Conservation (phyloP, 495 filamentous ascomycete species). For the Lasiosphaeriaceae sp. region DNA sequence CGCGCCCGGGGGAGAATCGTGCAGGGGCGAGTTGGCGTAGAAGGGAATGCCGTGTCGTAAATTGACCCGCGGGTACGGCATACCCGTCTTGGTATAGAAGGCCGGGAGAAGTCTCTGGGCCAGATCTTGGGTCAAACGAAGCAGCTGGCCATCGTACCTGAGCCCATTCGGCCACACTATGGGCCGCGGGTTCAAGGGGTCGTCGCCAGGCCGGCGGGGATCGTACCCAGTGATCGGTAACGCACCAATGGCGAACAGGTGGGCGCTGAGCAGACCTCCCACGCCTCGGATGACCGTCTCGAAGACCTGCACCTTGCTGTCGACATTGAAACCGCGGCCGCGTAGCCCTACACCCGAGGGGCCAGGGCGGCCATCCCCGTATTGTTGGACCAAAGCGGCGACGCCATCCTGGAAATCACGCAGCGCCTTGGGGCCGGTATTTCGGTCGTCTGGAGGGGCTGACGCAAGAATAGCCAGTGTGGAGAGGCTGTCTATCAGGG, state of each 20-base stretch:
- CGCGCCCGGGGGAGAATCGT: constrained; percentile 34
- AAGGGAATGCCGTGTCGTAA: constrained; percentile 88
- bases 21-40: constrained; percentile 75
- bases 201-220: constrained; percentile 36
- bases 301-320: constrained; percentile 97
- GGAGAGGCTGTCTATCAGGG: constrained; percentile 89
- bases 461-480: constrained; percentile 90
- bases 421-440: constrained; percentile 57
- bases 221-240: constrained; percentile 77
- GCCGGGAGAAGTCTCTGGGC: constrained; percentile 81
- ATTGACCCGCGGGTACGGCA: constrained; percentile 94
- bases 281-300: constrained; percentile 94
- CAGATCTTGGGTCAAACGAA: constrained; percentile 80
- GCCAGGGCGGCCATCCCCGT: constrained; percentile 76
- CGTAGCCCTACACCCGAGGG: constrained; percentile 66
- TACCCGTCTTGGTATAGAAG: constrained; percentile 80
- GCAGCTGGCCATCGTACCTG: constrained; percentile 83
- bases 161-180: constrained; percentile 74
- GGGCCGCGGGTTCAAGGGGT: constrained; percentile 40
- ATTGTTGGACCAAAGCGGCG: constrained; percentile 71
- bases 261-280: constrained; percentile 86
- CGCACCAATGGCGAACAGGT: constrained; percentile 87
- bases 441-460: constrained; percentile 43
- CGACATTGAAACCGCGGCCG: constrained; percentile 85
- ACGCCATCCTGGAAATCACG: constrained; percentile 78